These are phyloP conservation scores for Fraxinus paxiana DNA, from an alignment of 305 asterid species.

Conservation along the genomic window DNA sequence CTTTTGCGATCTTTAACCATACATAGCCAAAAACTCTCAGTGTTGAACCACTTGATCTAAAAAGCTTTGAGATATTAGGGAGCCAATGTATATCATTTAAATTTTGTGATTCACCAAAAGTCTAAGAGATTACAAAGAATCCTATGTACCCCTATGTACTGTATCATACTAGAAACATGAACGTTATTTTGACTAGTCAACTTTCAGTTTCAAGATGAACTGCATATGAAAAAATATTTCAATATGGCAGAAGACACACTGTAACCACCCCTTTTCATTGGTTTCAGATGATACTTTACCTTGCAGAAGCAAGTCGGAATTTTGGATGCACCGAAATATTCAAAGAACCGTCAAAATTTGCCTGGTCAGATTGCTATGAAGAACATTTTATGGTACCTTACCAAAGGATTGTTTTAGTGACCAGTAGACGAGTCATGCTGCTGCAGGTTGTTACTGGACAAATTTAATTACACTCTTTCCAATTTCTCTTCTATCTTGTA, in stretches of 20 bases:
- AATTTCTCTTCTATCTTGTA: background rate
- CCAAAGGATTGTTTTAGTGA: slow-evolving; percentile 77
- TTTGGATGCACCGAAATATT: slow-evolving; percentile 95
- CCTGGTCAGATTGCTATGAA: slow-evolving; percentile 86
- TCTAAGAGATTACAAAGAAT: background rate
- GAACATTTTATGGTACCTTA: slow-evolving; percentile 79
- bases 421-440: slow-evolving; percentile 79
- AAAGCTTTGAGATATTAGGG: background rate
- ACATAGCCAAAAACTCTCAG: background rate
- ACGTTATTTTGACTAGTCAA: background rate
- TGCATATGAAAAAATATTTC: background rate
- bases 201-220: slow-evolving; percentile 1
- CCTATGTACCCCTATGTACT: background rate
- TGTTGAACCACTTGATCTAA: background rate
- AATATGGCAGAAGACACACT: slow-evolving; percentile 10
- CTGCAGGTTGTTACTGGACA: slow-evolving; percentile 58
- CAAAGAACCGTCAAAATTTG: slow-evolving; percentile 96
- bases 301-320: slow-evolving; percentile 92
- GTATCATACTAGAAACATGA: slow-evolving; percentile 13
- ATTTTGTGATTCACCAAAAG: background rate
- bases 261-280: slow-evolving; percentile 22
- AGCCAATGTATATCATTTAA: background rate
- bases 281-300: slow-evolving; percentile 76
- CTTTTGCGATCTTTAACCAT: background rate
- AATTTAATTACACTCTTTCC: slow-evolving; percentile 4